These are phyloP conservation scores for Stygiomarasmius scandens DNA, from an alignment of 1,284 basidiomycete species.

Conservation along the genomic window DNA sequence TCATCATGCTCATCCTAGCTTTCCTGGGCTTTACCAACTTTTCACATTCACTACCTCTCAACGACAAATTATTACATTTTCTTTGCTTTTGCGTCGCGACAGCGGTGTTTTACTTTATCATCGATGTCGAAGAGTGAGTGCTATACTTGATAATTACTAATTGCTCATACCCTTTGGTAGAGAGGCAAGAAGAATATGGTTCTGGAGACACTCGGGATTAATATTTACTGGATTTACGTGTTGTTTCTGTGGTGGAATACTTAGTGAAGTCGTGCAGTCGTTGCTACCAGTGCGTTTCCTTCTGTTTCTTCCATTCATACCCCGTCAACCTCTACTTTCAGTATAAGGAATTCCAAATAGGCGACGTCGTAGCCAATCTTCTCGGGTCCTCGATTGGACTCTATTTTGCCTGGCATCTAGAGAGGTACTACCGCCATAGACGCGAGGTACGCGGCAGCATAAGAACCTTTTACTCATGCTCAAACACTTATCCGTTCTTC, in stretches of 20 bases:
- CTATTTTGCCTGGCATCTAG: constrained; percentile 65
- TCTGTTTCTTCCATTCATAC: too few species aligned
- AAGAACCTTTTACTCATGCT: too few species aligned
- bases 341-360: constrained; percentile 80
- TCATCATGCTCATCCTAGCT: constrained; percentile 68
- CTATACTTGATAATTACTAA: constrained; percentile 1
- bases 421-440: constrained; percentile 73
- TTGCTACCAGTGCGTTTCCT: constrained; percentile 66
- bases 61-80: constrained; percentile 87
- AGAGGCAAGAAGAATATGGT: constrained; percentile 75
- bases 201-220: constrained; percentile 80
- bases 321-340: constrained; percentile 36
- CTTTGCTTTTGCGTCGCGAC: constrained; percentile 80
- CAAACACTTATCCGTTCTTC: not conserved
- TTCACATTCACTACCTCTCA: constrained; percentile 65
- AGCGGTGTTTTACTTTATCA: constrained; percentile 83
- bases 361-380: constrained; percentile 84
- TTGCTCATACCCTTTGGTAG: constrained; percentile 37
- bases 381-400: constrained; percentile 77
- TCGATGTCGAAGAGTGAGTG: constrained; percentile 83
- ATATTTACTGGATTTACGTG: constrained; percentile 72
- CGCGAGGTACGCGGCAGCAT: constrained; percentile 67
- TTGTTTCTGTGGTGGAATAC: constrained; percentile 77
- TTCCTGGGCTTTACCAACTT: constrained; percentile 77
- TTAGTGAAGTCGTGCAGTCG: constrained; percentile 87